Evolutionary conservation across 768 basidiomycete genomes (phyloP).

Genomic region (Inosperma sp.): DNA sequence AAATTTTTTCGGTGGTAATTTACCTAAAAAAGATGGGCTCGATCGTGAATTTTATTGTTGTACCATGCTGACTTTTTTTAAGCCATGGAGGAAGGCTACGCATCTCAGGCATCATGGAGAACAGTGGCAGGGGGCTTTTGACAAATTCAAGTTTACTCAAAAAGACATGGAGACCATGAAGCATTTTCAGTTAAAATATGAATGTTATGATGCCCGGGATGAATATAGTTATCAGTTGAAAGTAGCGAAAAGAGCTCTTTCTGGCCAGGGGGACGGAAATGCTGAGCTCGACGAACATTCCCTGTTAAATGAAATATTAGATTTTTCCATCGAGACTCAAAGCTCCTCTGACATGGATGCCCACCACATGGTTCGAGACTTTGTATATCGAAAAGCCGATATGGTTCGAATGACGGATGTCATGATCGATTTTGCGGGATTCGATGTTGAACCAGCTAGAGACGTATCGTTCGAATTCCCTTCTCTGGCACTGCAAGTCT

Average conservation of each 20-base stretch:
- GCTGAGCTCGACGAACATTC: too few species aligned
- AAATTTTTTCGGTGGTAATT: constrained; percentile 26
- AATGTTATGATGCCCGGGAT: constrained; percentile 34
- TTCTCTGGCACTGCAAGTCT: too few species aligned
- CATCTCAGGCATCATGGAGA: constrained; percentile 17
- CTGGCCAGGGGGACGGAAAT: too few species aligned
- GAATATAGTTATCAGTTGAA: constrained; percentile 27
- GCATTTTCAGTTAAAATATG: constrained; percentile 31
- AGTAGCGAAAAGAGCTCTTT: constrained; percentile 11
- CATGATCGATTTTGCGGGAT: too few species aligned
- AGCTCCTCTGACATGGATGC: too few species aligned
- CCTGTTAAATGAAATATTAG: too few species aligned
- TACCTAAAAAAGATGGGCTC: constrained; percentile 28
- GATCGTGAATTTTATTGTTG: constrained; percentile 28
- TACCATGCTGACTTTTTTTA: constrained; percentile 30
- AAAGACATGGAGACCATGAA: constrained; percentile 17
- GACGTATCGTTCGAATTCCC: too few species aligned
- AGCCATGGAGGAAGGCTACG: constrained; percentile 23
- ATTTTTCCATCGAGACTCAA: too few species aligned
- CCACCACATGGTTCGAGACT: too few species aligned
- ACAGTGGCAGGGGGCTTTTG: constrained; percentile 24
- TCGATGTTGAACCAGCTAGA: too few species aligned
- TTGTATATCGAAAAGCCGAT: too few species aligned
- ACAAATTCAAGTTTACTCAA: constrained; percentile 13
- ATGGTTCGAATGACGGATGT: too few species aligned